Evolutionary conservation across 768 basidiomycete genomes (phyloP).

Genomic region (Lactifluus subvellereus): DNA sequence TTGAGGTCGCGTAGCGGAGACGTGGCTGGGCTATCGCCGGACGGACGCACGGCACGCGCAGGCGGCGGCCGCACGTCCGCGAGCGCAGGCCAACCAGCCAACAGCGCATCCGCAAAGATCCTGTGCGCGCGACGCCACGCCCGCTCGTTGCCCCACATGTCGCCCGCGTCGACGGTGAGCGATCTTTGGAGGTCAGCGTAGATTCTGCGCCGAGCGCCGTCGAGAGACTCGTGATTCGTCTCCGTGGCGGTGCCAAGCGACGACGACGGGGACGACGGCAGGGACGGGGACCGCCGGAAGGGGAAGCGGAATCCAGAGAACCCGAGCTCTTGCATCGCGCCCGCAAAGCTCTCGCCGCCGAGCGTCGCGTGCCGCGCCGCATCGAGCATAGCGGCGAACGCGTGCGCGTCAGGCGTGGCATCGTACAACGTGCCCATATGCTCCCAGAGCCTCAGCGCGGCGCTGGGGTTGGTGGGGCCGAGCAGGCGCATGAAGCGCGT

Average conservation of each 20-base stretch:
- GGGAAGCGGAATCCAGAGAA: slow-evolving; percentile 28
- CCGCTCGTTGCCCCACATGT: slow-evolving; percentile 29
- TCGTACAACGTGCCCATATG: slow-evolving; percentile 53
- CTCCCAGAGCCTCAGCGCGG: slow-evolving; percentile 65
- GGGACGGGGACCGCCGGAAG: no score
- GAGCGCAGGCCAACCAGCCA: slow-evolving; percentile 51
- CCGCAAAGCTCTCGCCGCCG: slow-evolving; percentile 46
- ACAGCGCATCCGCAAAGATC: slow-evolving; percentile 51
- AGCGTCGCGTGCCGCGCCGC: slow-evolving; percentile 49
- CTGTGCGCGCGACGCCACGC: slow-evolving; percentile 45
- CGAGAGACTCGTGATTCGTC: not conserved
- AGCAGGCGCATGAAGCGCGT: slow-evolving; percentile 44
- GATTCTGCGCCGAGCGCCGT: slow-evolving; percentile 26
- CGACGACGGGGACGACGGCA: not conserved
- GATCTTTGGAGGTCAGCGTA: slow-evolving; percentile 29
- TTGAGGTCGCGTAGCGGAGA: slow-evolving; percentile 30
- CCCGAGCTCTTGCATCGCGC: slow-evolving; percentile 44
- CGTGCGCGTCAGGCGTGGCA: slow-evolving; percentile 46
- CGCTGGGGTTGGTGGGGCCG: slow-evolving; percentile 47
- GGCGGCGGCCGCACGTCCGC: slow-evolving; percentile 37
- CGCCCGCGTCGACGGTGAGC: slow-evolving; percentile 27
- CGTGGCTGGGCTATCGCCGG: slow-evolving; percentile 25
- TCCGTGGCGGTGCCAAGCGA: no score
- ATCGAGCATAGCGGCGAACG: slow-evolving; percentile 57
- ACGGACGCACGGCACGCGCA: slow-evolving; percentile 32